Evolutionary conservation across 495 filamentous ascomycete species (phyloP).

Genomic region (Hyaloscypha finlandica): DNA sequence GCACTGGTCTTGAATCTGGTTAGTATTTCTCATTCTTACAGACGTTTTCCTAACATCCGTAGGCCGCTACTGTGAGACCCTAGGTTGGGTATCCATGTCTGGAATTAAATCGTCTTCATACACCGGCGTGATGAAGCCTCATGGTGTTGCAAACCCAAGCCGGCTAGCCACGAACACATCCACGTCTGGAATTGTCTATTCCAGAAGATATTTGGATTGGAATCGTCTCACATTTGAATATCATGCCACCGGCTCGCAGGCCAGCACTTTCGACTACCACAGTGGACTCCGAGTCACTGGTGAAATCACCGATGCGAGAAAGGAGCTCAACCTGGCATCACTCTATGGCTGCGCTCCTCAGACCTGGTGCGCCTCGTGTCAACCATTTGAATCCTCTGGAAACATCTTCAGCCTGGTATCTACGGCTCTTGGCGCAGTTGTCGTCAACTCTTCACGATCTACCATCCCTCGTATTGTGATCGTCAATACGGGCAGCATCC

Average conservation of each 20-base stretch:
- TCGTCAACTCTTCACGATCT: constrained; percentile 48
- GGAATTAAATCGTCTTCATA: constrained; percentile 49
- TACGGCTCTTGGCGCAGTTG: constrained; percentile 54
- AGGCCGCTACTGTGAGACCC: constrained; percentile 82
- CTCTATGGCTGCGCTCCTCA: constrained; percentile 72
- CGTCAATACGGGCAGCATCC: constrained; percentile 76
- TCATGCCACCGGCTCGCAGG: constrained; percentile 62
- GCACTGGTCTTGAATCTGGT: constrained; percentile 71
- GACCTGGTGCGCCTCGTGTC: constrained; percentile 67
- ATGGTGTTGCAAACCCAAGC: constrained; percentile 32
- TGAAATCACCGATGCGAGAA: constrained; percentile 62
- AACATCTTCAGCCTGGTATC: constrained; percentile 74
- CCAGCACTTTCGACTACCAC: constrained; percentile 66
- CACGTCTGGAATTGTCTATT: constrained; percentile 49
- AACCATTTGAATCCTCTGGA: constrained; percentile 56
- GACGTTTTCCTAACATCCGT: too few species aligned
- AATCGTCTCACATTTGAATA: constrained; percentile 77
- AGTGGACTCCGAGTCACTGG: constrained; percentile 65
- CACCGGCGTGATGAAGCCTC: constrained; percentile 14
- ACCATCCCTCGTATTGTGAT: constrained; percentile 62
- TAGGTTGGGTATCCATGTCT: constrained; percentile 79
- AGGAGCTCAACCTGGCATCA: constrained; percentile 60
- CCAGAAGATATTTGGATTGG: constrained; percentile 81
- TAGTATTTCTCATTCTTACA: too few species aligned
- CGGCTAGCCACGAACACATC: constrained; percentile 38